Percentiles rank a stretch among this genome's conserved stretches.
phyloP scores from a whole-genome alignment of 306 rosid genomes.

The Senna tora region DNA sequence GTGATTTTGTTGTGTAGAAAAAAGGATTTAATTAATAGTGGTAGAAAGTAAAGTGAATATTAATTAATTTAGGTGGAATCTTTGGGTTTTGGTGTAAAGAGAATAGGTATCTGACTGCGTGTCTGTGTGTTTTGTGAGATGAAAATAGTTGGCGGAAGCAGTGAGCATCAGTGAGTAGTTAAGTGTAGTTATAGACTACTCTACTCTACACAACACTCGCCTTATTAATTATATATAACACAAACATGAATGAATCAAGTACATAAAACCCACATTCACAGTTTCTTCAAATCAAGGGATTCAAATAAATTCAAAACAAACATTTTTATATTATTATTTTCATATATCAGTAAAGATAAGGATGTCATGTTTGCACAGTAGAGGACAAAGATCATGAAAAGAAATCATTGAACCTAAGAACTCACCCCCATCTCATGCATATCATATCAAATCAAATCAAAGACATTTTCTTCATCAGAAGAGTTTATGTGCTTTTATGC shows the following conservation, averaged over 20 bases:
- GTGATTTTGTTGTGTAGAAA: no score
- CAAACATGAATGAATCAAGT: slow-evolving; percentile 43
- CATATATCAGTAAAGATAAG: neutral
- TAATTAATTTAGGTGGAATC: neutral
- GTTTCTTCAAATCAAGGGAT: slow-evolving; percentile 41
- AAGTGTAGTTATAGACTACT: neutral
- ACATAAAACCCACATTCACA: slow-evolving; percentile 65
- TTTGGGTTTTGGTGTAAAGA: slow-evolving; percentile 1
- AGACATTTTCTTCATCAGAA: no score
- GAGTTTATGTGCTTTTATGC: no score
- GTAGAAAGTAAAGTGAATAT: no score
- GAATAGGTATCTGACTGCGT: neutral
- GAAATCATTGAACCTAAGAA: slow-evolving; percentile 50
- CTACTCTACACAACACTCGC: slow-evolving; percentile 43
- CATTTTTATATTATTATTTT: neutral
- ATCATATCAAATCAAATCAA: slow-evolving; percentile 52
- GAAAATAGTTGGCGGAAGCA: neutral
- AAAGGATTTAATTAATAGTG: no score
- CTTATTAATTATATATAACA: slow-evolving; percentile 4
- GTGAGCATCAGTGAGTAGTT: slow-evolving; percentile 34
- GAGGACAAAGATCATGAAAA: slow-evolving; percentile 54
- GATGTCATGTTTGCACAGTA: slow-evolving; percentile 35
- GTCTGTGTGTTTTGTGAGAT: neutral
- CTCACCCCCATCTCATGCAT: neutral
- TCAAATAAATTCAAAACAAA: slow-evolving; percentile 40